Evolutionary conservation across 305 asterid species (phyloP).

Genomic region (Caryopteris hybrid): DNA sequence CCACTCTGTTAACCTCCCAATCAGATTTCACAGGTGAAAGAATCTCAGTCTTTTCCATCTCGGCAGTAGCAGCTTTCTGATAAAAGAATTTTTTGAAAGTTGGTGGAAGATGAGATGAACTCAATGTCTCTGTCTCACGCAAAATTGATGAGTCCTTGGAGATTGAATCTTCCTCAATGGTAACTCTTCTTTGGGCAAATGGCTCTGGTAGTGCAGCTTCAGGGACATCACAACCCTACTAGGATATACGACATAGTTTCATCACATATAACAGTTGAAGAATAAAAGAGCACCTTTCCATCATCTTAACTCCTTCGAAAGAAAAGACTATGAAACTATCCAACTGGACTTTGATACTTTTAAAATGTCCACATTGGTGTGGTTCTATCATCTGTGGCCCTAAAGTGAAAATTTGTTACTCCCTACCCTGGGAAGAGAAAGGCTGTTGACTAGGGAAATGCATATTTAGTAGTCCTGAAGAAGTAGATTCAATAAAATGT

Average conservation of each 20-base stretch:
- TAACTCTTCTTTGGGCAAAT: constrained; percentile 33
- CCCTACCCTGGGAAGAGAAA: neutral
- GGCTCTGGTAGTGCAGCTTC: constrained; percentile 77
- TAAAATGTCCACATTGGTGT: neutral
- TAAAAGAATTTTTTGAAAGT: constrained; percentile 37
- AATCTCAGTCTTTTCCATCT: constrained; percentile 33
- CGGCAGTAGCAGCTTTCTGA: constrained; percentile 28
- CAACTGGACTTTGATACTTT: neutral
- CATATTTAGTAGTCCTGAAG: neutral
- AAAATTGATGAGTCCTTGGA: constrained; percentile 27
- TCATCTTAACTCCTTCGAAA: neutral
- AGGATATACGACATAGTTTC: constrained; percentile 19
- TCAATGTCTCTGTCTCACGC: constrained; percentile 30
- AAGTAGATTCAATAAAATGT: neutral
- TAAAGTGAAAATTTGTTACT: neutral
- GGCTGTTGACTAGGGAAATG: neutral
- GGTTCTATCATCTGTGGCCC: neutral
- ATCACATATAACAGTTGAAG: constrained; percentile 5
- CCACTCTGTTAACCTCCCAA: constrained; percentile 26
- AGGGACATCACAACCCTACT: constrained; percentile 61
- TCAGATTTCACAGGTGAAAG: constrained; percentile 31
- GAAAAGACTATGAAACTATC: neutral
- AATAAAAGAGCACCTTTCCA: constrained; percentile 1
- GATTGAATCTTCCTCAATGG: constrained; percentile 24
- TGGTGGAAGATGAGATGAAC: constrained; percentile 56